These are phyloP conservation scores for Spergularia azorica DNA, from an alignment of 179 eudicot genomes.

Conservation along the genomic window DNA sequence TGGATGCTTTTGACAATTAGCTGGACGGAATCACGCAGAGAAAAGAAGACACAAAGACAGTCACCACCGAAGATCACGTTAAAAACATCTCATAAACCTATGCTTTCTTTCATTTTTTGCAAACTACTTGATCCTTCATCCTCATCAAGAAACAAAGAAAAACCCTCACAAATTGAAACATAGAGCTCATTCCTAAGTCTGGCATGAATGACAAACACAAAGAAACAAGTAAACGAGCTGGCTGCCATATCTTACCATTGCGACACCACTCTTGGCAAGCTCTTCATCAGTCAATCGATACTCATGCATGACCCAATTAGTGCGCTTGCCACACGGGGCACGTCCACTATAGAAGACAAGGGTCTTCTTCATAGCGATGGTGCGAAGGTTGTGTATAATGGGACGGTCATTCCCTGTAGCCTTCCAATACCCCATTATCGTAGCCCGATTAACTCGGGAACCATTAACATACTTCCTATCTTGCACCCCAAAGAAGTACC, in stretches of 20 bases:
- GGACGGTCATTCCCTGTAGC: conserved; percentile 94
- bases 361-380: conserved; percentile 97
- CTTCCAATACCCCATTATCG: conserved; percentile 92
- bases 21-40: neutral
- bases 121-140: neutral
- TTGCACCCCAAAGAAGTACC: conserved; percentile 97
- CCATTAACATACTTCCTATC: conserved; percentile 93
- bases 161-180: neutral
- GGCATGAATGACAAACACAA: neutral
- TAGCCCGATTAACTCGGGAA: conserved; percentile 91
- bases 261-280: conserved; percentile 64
- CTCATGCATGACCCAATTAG: conserved; percentile 99
- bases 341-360: conserved; percentile 94
- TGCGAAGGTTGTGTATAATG: conserved; percentile 66
- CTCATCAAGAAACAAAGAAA: neutral
- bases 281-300: conserved; percentile 82
- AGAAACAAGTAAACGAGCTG: conserved; percentile 1
- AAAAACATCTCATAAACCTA: neutral
- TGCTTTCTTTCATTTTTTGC: neutral
- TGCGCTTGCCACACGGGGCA: conserved; percentile 93
- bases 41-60: neutral
- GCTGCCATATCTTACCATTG: conserved; percentile 53
- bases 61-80: neutral
- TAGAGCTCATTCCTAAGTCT: neutral
- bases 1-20: neutral